Base-by-base conservation (phyloP, 1,284 basidiomycete genomes). In the Cryptococcus floricola region DNA sequence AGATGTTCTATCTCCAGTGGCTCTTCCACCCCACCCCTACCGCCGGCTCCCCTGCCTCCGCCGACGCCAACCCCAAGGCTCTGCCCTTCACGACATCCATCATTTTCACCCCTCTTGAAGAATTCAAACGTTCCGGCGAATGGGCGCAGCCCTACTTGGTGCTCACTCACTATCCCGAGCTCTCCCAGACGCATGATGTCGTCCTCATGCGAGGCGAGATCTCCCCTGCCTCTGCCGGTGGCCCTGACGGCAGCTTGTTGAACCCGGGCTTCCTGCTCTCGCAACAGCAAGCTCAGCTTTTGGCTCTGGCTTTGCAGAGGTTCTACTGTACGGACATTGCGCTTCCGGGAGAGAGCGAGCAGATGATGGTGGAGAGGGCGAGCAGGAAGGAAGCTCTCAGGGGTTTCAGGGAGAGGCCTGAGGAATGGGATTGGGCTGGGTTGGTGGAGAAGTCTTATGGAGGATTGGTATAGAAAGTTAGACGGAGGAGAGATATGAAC, bases 181-280 rank as follows among this genome's bases (percentile, higher is more conserved):
- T 98, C 7, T 83, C 86, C 1, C 72, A 81, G 27, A 86, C 86
- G 6, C 94, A 98, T 72, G 86, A 84, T 14, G 73, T 89, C 43
- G 91, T 97, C 0, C 83, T 99, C 7, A 82, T 98, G 77, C 83
- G 93, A 39, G 96, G 95, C 18, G 95, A 98, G 75, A 87, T 98
- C 60, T 91, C 91, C 0, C 85, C 88, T 1, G 65, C 68, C 8
- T 59, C 70, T 2, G 60, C 67, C 43, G 65, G 71, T 10, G 66
- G 67, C 2, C 63, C 69, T 1, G 53, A 52, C 0, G 68, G 67
- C n/a, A 57, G 57, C 9, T 48, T 61, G 10, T 60, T 65, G 1
- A 75, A 75, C 52, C 69, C 74, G 2, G 75, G 73, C 1, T 89
- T 82, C 68, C 75, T 91, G 70, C 75, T 95, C 42, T 81, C 78